phyloP scores from a whole-genome alignment of 768 basidiomycete species.

The Boletus subparvulus region DNA sequence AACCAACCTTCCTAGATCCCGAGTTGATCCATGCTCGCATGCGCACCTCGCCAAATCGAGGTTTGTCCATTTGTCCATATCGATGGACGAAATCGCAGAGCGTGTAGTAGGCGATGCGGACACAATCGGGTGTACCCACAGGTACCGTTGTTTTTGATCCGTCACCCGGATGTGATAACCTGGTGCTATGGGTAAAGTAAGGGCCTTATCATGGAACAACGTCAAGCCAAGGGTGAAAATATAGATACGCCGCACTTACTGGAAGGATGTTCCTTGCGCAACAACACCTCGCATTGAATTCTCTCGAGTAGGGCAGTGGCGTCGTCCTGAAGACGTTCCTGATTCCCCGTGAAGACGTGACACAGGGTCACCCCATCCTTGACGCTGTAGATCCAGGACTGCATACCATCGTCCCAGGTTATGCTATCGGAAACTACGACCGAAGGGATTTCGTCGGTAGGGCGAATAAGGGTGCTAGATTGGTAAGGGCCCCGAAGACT shows the following conservation, averaged over 20 bases:
- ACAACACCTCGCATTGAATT: constrained; percentile 38
- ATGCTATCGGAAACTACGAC: constrained; percentile 8
- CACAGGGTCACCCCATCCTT: constrained; percentile 28
- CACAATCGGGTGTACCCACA: constrained; percentile 21
- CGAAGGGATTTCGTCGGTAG: constrained; percentile 18
- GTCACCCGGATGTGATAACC: constrained; percentile 11
- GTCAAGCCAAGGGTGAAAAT: background rate
- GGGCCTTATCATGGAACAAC: constrained; percentile 19
- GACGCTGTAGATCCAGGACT: constrained; percentile 25
- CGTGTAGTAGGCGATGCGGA: constrained; percentile 21
- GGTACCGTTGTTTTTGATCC: constrained; percentile 22
- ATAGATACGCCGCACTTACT: constrained; percentile 18
- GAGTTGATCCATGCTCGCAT: constrained; percentile 43
- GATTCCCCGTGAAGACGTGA: constrained; percentile 53
- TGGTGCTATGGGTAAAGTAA: constrained; percentile 28
- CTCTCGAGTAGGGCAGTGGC: constrained; percentile 38
- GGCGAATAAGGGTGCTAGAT: constrained; percentile 14
- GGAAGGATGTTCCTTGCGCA: constrained; percentile 18
- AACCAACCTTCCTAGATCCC: constrained; percentile 38
- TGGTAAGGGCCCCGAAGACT: constrained; percentile 24
- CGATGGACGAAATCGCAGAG: constrained; percentile 32
- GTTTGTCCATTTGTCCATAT: constrained; percentile 37
- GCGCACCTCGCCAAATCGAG: constrained; percentile 36
- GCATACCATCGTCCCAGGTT: constrained; percentile 34
- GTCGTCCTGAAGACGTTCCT: constrained; percentile 37